Evolutionary conservation across 2,329 filamentous ascomycete species (phyloP), one percentile per base, ranked within the genome.

Genomic region (Diplocarpon mali): DNA sequence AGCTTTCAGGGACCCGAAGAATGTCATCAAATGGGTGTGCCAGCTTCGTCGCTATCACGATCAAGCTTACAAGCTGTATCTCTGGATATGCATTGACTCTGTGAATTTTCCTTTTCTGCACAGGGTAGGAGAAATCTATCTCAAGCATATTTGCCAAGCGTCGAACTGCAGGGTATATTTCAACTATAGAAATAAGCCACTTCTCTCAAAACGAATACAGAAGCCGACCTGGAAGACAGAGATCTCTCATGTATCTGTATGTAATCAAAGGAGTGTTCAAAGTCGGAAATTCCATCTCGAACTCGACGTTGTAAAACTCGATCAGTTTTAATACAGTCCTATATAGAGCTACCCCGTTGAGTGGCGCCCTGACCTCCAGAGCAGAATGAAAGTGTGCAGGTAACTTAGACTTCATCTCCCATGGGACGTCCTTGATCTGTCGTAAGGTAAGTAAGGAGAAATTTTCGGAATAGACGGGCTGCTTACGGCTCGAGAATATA

Each of bases 21-120:
- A 71, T 57, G 16, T 68, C 66, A 56, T 86, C 78, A 36, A 95
- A 77, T 0, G 90, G 86, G 55, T 86, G 88, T 15, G 83, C 69
- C 2, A 95, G 62, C 56, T 95, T 95, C 3, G 83, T 78, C 3
- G 83, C 78, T 12, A 94, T 71, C 2, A 95, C 68, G 3, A 95
- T 62, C 3, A 86, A 67, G 3, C 80, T 71, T 44, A 87, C 69
- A 1, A 95, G 66, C 35, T 84, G 75, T 5, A 85, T 68, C 57
- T 96, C 92, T 0, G 92, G 87, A 50, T 83, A 73, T 40, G 78
- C 69, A 13, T 80, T 64, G 8, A 73, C 64, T 20, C 69, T 64
- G 36, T 45, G 40, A 47, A 69, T 64, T 48, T 65, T 64, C 42
- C 62, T 59, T 27, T 63, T 66, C 3, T 67, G 64, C 6, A 70